Base-by-base conservation (phyloP, 2,329 filamentous ascomycete species). In the Bisporella sp. region DNA sequence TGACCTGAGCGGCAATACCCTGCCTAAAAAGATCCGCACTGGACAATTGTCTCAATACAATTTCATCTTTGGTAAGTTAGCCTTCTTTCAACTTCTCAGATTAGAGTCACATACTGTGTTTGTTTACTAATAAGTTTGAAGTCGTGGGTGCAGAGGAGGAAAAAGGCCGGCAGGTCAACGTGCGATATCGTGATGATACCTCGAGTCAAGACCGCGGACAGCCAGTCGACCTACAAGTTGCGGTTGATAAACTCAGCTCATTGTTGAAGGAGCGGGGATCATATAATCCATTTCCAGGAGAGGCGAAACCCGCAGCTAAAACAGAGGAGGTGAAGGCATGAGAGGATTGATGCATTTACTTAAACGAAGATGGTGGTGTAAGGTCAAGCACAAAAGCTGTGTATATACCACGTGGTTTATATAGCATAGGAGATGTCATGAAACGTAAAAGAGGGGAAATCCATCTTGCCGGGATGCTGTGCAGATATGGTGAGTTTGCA, bases 11-110 rank as follows among this genome's bases (percentile, higher is more conserved):
- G 82, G 85, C 62, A 89, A 92, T 71, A 93, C 87, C 5, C 81
- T 93, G 71, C 84, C 89, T 68, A 92, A 93, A 79, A 93, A 93
- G 81, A 89, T 93, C 59, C 84, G 87, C 60, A 90, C 79, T 50
- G 88, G 83, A 11, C 88, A 93, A 70, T 69, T 92, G 61, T 76
- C 84, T 47, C 84, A 90, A 69, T 92, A 91, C 73, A 91, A 91
- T 73, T 90, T 87, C 69, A 87, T 90, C 61, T 87, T 91, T 62
- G 79, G 80, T 82, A 69, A 68, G 75, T 61, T n/a, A 30, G 6
- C n/a, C 31, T 12, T 28, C 48, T 44, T 11, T 1, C 37, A 21
- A 21, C 41, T 40, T n/a, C 12, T 46, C 11, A 29, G 5, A 31
- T 31, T 28, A 6, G 6, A 48, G 35, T 41, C 21, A 21, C 21